Evolutionary conservation across 352 stramenopile genomes (phyloP), one percentile per base, ranked within the genome.

Genomic region (Aphanomyces euteiches): DNA sequence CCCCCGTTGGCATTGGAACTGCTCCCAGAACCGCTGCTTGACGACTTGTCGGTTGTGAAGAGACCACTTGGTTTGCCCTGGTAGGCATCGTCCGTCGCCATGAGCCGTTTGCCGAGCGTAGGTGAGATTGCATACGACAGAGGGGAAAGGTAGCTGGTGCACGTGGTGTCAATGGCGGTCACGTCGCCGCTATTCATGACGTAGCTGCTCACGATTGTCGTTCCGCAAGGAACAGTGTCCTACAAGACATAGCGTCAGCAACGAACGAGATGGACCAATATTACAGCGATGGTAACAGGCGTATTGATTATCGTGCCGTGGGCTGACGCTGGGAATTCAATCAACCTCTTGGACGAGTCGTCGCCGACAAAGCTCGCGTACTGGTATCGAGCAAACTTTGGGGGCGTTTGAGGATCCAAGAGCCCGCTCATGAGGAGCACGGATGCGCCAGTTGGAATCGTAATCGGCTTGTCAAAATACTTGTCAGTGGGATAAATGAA

Each of bases 371-470:
- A 65, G 2, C 57, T 75, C 7, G 73, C 54, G 2, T 78, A 58
- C 6, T 86, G 71, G 8, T 72, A 77, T 40, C 79, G 65, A 6
- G 79, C 80, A 40, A 82, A 89, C 61, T 87, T 84, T 67, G 82
- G 67, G 5, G 77, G 77, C 3, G 79, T 85, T 68, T 84, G 75
- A 4, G 80, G 73, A 28, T 87, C 79, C n/a, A 89, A 13, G 47
- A 80, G 83, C 17, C 76, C 63, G 57, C 77, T 87, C 40, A 89
- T 34, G 28, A 89, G 40, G 5, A 89, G 43, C 15, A 87, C 80
- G 45, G 74, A 84, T 1, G 78, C 69, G 17, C 79, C 72, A 5
- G 10, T 67, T 3, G 80, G 76, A 39, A 85, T 80, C 7, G 47
- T 72, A 7, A 79, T 77, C 7, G 68, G 74, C 5, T 76, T 61